These are phyloP conservation scores for Leptomonas seymouri DNA, from an alignment of 208 protist genomes.

Conservation along the genomic window DNA sequence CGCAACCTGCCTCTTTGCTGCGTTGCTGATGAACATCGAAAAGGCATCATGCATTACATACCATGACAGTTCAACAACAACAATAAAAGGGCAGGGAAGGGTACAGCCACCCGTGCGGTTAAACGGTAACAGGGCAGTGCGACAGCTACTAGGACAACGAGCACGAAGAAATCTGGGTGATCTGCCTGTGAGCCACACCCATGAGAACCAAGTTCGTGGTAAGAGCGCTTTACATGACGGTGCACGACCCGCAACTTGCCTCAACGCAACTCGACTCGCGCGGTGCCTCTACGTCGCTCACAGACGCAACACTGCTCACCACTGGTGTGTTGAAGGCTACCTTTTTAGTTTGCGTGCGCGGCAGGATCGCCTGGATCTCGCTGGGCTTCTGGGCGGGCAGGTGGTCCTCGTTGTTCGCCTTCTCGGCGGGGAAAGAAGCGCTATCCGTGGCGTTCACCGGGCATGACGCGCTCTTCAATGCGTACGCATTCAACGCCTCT, in stretches of 20 bases:
- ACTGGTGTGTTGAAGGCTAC: constrained; percentile 27
- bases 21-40: no score
- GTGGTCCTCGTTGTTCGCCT: neutral
- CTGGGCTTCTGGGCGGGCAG: neutral
- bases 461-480: no score
- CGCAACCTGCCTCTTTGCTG: no score
- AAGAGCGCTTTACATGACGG: constrained; percentile 23
- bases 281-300: constrained; percentile 6
- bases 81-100: no score
- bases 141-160: no score
- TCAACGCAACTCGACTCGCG: constrained; percentile 32
- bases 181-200: no score
- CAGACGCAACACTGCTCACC: constrained; percentile 10
- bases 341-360: constrained; percentile 10
- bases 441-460: constrained; percentile 1
- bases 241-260: constrained; percentile 22
- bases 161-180: no score
- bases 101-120: no score
- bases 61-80: no score
- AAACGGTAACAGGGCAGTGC: no score
- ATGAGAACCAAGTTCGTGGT: neutral
- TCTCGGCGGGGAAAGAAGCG: neutral
- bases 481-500: constrained; percentile 36
- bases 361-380: neutral
- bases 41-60: no score